phyloP scores from a whole-genome alignment of 768 basidiomycete genomes.

The Candolleomyces efflorescens region DNA sequence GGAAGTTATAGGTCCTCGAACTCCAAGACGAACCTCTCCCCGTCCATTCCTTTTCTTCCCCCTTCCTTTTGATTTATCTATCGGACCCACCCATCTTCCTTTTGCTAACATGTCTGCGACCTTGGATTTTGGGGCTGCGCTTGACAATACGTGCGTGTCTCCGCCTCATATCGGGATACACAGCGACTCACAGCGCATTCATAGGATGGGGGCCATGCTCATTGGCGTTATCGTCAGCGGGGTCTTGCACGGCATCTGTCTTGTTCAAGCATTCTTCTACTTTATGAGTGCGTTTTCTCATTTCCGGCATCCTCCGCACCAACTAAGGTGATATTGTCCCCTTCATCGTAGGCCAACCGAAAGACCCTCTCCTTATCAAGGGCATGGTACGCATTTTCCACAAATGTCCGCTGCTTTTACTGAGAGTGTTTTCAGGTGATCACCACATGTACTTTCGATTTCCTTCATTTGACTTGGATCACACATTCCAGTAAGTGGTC shows the following conservation, averaged over 20 bases:
- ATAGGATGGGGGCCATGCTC: slow-evolving; percentile 42
- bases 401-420: too few species aligned
- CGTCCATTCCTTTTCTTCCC: too few species aligned
- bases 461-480: slow-evolving; percentile 44
- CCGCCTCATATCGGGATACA: not conserved
- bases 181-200: not conserved
- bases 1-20: not conserved
- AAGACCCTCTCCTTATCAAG: slow-evolving; percentile 40
- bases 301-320: not conserved
- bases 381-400: slow-evolving; percentile 22
- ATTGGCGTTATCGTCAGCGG: slow-evolving; percentile 35
- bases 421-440: slow-evolving; percentile 2
- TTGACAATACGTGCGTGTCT: slow-evolving; percentile 25
- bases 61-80: not conserved
- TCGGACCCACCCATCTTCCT: not conserved
- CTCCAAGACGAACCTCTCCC: too few species aligned
- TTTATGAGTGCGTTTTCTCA: slow-evolving; percentile 26
- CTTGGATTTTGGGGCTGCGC: not conserved
- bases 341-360: slow-evolving; percentile 25
- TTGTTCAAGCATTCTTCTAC: slow-evolving; percentile 47
- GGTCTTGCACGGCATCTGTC: slow-evolving; percentile 39
- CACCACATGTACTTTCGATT: slow-evolving; percentile 10
- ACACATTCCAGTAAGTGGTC: slow-evolving; percentile 37
- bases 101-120: not conserved
- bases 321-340: not conserved